phyloP scores from a whole-genome alignment of 2,329 filamentous ascomycete genomes.

The Cladophialophora psammophila region DNA sequence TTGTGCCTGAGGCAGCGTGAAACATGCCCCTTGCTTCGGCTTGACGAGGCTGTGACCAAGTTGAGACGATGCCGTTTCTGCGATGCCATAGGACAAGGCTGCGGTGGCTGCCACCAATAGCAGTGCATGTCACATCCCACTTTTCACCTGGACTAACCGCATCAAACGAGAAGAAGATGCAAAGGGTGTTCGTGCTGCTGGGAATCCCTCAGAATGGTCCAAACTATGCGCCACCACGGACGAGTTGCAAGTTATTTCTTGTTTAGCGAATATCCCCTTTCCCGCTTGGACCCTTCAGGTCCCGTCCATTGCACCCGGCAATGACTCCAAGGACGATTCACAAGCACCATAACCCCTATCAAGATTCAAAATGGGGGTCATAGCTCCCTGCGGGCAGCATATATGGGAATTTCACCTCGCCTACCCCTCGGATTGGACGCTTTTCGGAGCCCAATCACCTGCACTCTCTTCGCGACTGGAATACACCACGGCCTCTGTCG shows the following conservation, averaged over 20 bases:
- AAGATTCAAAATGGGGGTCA: background rate
- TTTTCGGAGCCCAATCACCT: background rate
- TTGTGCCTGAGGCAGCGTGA: background rate
- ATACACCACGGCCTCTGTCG: constrained; percentile 8
- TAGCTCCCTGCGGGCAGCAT: too few species aligned
- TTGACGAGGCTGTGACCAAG: constrained; percentile 3
- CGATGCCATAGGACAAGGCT: background rate
- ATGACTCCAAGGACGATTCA: too few species aligned
- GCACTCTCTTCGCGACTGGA: background rate
- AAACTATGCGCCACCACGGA: background rate
- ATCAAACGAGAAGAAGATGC: background rate
- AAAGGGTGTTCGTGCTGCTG: background rate
- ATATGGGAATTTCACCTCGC: too few species aligned
- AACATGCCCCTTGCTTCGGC: background rate
- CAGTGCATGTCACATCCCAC: background rate
- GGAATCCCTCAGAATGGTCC: background rate
- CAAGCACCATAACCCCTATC: background rate
- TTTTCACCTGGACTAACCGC: background rate
- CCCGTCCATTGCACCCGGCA: too few species aligned
- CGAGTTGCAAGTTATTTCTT: background rate
- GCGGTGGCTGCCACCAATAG: background rate
- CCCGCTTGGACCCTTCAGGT: too few species aligned
- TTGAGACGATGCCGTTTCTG: constrained; percentile 3
- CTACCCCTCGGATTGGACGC: too few species aligned
- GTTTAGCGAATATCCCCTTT: too few species aligned